phyloP scores from a whole-genome alignment of 2,329 filamentous ascomycete genomes.

The Dothidotthia symphoricarpi region DNA sequence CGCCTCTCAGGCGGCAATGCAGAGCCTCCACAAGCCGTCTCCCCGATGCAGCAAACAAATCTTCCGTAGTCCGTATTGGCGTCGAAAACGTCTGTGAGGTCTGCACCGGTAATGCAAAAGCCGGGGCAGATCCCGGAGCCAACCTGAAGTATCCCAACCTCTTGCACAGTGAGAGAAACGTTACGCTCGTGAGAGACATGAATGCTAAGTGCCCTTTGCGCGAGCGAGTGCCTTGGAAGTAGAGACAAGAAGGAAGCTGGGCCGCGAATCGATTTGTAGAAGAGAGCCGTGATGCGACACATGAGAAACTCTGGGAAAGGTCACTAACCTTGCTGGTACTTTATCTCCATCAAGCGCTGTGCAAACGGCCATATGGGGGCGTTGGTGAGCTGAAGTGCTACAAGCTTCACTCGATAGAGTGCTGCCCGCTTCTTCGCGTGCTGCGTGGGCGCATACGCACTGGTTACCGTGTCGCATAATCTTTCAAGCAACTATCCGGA shows the following conservation, averaged over 20 bases:
- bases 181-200: slow-evolving; percentile 20
- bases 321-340: slow-evolving; percentile 18
- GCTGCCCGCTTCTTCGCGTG: slow-evolving; percentile 29
- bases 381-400: slow-evolving; percentile 23
- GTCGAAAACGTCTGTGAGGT: slow-evolving; percentile 4
- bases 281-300: slow-evolving; percentile 13
- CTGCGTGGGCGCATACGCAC: slow-evolving; percentile 32
- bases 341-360: slow-evolving; percentile 12
- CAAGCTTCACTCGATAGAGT: slow-evolving; percentile 26
- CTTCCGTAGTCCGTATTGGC: background rate
- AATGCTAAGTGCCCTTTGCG: slow-evolving; percentile 8
- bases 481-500: slow-evolving; percentile 25
- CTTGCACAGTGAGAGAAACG: slow-evolving; percentile 11
- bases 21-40: slow-evolving; percentile 16
- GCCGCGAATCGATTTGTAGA: slow-evolving; percentile 10
- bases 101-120: slow-evolving; percentile 25
- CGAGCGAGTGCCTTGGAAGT: slow-evolving; percentile 1
- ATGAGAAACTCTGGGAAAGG: slow-evolving; percentile 11
- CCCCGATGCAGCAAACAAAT: slow-evolving; percentile 10
- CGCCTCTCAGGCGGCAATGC: slow-evolving; percentile 14
- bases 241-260: slow-evolving; percentile 3
- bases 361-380: slow-evolving; percentile 21
- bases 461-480: slow-evolving; percentile 30
- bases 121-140: slow-evolving; percentile 23
- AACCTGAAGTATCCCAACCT: slow-evolving; percentile 10